Evolutionary conservation across 495 filamentous ascomycete species (phyloP), one percentile per base, ranked within the genome.

Genomic region (Paragyromitra xinjiangensis): DNA sequence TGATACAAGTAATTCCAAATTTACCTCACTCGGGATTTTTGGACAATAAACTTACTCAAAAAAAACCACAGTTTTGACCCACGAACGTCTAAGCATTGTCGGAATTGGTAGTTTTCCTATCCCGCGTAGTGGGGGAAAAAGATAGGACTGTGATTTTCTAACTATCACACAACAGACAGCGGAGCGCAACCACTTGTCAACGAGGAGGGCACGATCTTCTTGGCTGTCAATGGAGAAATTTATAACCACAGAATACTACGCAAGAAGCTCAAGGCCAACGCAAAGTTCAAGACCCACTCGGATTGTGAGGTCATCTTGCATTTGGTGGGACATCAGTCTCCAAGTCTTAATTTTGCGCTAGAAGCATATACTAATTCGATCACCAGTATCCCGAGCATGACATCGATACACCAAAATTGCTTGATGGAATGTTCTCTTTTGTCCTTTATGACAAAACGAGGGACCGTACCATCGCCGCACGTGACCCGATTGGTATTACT

Each of bases 381-480:
- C 69, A 61, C 34, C 84, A 98, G 94, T 98, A 98, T 82, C 87
- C 92, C 85, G 90, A 98, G 84, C 88, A 97, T 88, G 96, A 91
- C 78, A 88, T 97, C 72, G 92, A 98, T 84, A 93, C 94, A 75
- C 95, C 95, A 76, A 96, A 97, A 86, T 86, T 93, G 84, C 90
- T 99, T 75, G 95, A 99, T 84, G 95, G 95, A 85, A 99, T 99
- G 96, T 99, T 99, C 89, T 97, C 95, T 11, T 99, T 94, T 87
- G 94, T 98, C 55, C 88, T 99, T 37, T 98, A 96, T 85, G 95
- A 99, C 87, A 95, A 94, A 86, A 91, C 88, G 63, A 89, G 91
- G 82, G 92, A 99, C 86, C 91, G 96, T 65, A 93, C 92, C 42
- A 89, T 99, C 78, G 96, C 95, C 37, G 96, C 95, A 51, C 90